These are phyloP conservation scores for Euphorbia peplus DNA, from an alignment of 345 rosid genomes.

Conservation along the genomic window DNA sequence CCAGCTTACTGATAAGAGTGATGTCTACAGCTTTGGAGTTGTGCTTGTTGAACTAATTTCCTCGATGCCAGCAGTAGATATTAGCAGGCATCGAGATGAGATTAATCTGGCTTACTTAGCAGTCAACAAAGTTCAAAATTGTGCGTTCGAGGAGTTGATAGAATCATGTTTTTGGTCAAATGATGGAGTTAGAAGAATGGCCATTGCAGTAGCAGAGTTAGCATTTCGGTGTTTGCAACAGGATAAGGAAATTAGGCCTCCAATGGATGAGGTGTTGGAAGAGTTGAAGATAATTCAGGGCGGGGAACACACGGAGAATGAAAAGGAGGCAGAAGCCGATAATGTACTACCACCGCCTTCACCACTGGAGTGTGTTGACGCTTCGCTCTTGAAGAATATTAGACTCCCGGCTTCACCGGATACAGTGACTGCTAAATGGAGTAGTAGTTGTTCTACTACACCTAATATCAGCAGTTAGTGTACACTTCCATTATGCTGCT, in stretches of 20 bases:
- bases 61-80: slow-evolving; percentile 21
- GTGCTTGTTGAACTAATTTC: slow-evolving; percentile 23
- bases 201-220: slow-evolving; percentile 11
- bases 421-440: slow-evolving; percentile 56
- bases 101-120: slow-evolving; percentile 16
- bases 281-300: slow-evolving; percentile 9
- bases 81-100: slow-evolving; percentile 13
- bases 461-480: slow-evolving; percentile 32
- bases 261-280: slow-evolving; percentile 17
- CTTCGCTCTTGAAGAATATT: slow-evolving; percentile 30
- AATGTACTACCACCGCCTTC: slow-evolving; percentile 29
- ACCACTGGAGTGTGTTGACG: slow-evolving; percentile 31
- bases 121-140: slow-evolving; percentile 5
- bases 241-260: slow-evolving; percentile 18
- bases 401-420: slow-evolving; percentile 44
- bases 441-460: slow-evolving; percentile 39
- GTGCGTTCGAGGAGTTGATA: slow-evolving; percentile 18
- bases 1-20: slow-evolving; percentile 25
- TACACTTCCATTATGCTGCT: background rate
- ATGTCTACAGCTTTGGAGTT: slow-evolving; percentile 27
- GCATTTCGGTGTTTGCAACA: slow-evolving; percentile 21
- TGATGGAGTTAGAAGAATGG: slow-evolving; percentile 14
- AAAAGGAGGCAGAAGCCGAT: slow-evolving; percentile 4
- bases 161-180: slow-evolving; percentile 17
- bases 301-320: slow-evolving; percentile 20